Percentiles rank a stretch among this genome's conserved stretches.
Conservation (phyloP, 176 grass and related monocot species). For the Carex pumila region DNA sequence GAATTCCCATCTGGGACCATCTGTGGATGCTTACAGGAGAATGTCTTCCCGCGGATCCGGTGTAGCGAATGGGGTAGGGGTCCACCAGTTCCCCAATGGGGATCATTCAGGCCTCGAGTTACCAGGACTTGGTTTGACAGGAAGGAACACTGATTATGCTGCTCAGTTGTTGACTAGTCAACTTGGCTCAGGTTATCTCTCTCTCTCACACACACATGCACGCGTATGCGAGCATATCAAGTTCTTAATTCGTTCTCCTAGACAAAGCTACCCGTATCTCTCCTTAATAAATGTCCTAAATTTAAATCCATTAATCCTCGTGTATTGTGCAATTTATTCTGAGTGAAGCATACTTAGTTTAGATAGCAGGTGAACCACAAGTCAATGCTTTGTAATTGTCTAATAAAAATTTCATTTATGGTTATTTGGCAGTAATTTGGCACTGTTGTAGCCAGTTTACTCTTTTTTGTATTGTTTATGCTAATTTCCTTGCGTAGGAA, state of each 20-base stretch:
- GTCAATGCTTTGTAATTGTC: background rate
- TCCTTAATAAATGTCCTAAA: background rate
- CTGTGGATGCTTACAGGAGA: constrained; percentile 42
- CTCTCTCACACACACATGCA: background rate
- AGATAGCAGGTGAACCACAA: background rate
- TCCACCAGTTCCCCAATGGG: constrained; percentile 41
- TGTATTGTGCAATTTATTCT: constrained; percentile 20
- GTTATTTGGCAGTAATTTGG: background rate
- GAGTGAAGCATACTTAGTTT: background rate
- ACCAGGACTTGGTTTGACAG: constrained; percentile 11
- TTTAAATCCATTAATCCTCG: background rate
- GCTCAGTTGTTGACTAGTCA: constrained; percentile 49
- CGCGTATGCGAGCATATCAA: background rate
- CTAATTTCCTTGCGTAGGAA: background rate
- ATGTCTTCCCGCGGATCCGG: constrained; percentile 34
- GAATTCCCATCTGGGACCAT: constrained; percentile 1
- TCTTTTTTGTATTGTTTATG: background rate
- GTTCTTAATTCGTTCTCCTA: background rate
- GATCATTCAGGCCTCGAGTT: constrained; percentile 40
- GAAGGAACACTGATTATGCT: constrained; percentile 10
- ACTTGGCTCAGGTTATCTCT: constrained; percentile 42
- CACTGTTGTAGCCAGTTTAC: background rate
- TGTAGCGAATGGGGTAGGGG: constrained; percentile 29
- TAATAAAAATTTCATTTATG: background rate
- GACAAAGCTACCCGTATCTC: background rate